Base-by-base conservation (phyloP, 768 basidiomycete genomes). In the Boletus edulis region DNA sequence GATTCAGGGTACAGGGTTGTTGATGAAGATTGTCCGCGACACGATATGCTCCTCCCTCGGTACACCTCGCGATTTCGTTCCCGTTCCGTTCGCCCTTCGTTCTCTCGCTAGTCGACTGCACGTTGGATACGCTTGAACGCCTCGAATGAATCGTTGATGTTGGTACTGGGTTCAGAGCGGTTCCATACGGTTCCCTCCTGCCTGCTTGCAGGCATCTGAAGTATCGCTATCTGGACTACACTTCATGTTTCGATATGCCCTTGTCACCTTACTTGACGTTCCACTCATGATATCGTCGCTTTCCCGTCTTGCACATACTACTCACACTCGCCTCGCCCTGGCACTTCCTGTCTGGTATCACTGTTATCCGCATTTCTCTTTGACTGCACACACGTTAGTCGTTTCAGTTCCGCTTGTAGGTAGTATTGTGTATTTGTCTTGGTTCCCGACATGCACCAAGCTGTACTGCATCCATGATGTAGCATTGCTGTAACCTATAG, bases 41-140 rank as follows among this genome's bases (percentile, higher is more conserved):
- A 35, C 37, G 54, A 49, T 46, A 22, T 11, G 4, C 49, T 56
- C 37, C 40, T 9, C 22, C n/a, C 39, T 44, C 32, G 49, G 29
- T 43, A 39, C 34, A 37, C 37, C 0, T 48, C 56, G 35, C 48
- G 46, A 32, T 51, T 32, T 43, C 38, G 63, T 40, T 59, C 60
- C 44, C 15, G 54, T 52, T 52, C 60, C 37, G 66, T 60, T 67
- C 56, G 65, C 70, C 57, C 57, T 53, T 52, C 60, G 67, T 57
- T 60, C 59, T 59, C 59, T 72, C 72, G 76, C 77, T 67, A 78
- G 76, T 68, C 75, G 72, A 65, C 45, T 59, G 65, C 8, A 37
- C 55, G 59, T 48, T 51, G 69, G 55, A 50, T 60, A 43, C 18
- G 59, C 55, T 71, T 60, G 66, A 69, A 67, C 56, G 61, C 57